A percentile compares a stretch with the other conserved stretches of the same genome.
These are phyloP conservation scores for Moesziomyces sp. DNA, from an alignment of 1,284 basidiomycete genomes.

Conservation along the genomic window DNA sequence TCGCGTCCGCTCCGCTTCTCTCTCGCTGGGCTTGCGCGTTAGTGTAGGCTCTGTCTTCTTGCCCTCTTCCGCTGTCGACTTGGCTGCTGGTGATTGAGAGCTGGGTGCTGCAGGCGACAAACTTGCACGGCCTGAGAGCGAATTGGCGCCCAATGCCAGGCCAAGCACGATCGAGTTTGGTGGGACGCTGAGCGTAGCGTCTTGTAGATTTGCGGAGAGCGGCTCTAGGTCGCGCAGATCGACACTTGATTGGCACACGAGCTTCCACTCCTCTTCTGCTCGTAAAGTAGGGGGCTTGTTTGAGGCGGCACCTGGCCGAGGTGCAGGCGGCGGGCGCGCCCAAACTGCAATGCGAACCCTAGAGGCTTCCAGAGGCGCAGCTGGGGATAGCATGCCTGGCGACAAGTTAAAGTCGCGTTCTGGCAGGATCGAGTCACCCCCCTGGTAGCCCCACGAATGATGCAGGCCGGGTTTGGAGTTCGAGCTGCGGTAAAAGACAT, in stretches of 20 bases:
- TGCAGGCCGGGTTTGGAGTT: constrained; percentile 36
- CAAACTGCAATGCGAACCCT: constrained; percentile 19
- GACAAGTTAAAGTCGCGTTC: constrained; percentile 26
- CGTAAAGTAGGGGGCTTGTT: neutral
- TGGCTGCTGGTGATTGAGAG: neutral
- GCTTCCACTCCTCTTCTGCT: constrained; percentile 21
- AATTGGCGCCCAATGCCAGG: constrained; percentile 35
- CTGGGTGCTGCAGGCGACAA: neutral
- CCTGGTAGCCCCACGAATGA: constrained; percentile 42
- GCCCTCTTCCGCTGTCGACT: neutral
- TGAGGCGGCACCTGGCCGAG: neutral
- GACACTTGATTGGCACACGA: constrained; percentile 19
- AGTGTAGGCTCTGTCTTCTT: constrained; percentile 12
- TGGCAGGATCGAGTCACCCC: constrained; percentile 31
- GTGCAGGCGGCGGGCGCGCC: constrained; percentile 13
- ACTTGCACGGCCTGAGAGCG: constrained; percentile 26
- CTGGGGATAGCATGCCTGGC: neutral
- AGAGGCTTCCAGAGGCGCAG: constrained; percentile 7
- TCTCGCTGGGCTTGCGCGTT: constrained; percentile 21
- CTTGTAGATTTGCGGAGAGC: constrained; percentile 23
- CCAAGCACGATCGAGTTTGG: constrained; percentile 43
- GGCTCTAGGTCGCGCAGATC: constrained; percentile 40
- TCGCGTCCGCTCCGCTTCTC: constrained; percentile 27
- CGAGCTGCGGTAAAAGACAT: constrained; percentile 24
- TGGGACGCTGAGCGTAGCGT: constrained; percentile 11